Evolutionary conservation across 192 early-diverging fungal genomes (phyloP), one percentile per base, ranked within the genome.

Genomic region (Umbelopsis sp.): DNA sequence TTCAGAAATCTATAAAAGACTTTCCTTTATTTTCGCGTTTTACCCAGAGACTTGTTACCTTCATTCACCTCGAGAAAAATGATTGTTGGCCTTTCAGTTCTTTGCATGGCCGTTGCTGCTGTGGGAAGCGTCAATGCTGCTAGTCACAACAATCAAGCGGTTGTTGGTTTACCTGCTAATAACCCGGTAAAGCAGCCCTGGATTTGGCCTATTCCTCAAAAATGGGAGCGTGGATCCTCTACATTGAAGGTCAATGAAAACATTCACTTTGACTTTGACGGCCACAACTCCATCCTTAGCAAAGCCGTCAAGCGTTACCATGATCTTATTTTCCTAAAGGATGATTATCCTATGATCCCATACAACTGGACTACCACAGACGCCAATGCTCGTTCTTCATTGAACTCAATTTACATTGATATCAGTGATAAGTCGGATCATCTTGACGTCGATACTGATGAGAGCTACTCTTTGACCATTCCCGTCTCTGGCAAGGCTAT

Each of bases 381-480:
- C 43, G 31, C 20, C 1, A 72, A 82, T 21, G 36, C 74, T 0
- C 73, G 59, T 0, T 66, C 67, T 2, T 70, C 85, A 24, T 17
- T 77, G 34, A 69, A 72, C 10, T 77, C 85, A 4, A 45, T 73
- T 1, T 47, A 83, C 29, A 81, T 75, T 26, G 83, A 89, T 10
- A 77, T 69, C 22, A 66, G 56, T 65, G 47, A 54, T 31, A 70
- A 71, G 11, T 75, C 81, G 67, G 82, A 69, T 47, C 75, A 80
- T 6, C 82, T 89, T 14, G 62, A 67, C 31, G 67, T 89, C 26
- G 84, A 81, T 44, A 86, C 81, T 1, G 85, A 91, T 73, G 89
- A 91, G 79, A 88, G 86, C 26, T 91, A 91, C 72, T 77, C 76
- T 34, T 81, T 91, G 68, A 80, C 76, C 25, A 80, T 91, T 21